A percentile compares a stretch with the other conserved stretches of the same genome.
phyloP scores from a whole-genome alignment of 78 protist species.

The Chrysochromulina parva region DNA sequence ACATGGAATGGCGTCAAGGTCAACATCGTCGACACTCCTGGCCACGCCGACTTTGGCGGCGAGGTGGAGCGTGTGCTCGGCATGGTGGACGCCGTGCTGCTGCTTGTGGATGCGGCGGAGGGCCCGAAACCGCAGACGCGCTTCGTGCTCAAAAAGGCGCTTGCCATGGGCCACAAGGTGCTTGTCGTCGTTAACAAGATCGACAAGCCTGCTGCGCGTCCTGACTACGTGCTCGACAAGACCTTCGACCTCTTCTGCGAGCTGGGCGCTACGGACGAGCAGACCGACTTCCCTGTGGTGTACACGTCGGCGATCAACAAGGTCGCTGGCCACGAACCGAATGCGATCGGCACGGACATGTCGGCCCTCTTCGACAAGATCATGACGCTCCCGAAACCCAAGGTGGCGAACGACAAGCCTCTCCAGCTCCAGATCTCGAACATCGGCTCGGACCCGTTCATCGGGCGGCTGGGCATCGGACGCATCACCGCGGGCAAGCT shows the following conservation, averaged over 20 bases:
- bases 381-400: constrained; percentile 39
- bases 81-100: constrained; percentile 51
- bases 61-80: constrained; percentile 59
- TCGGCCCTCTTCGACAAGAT: constrained; percentile 73
- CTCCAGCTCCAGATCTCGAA: constrained; percentile 73
- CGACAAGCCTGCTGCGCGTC: constrained; percentile 5
- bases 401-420: background rate
- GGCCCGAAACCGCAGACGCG: constrained; percentile 87
- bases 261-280: constrained; percentile 76
- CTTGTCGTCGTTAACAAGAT: constrained; percentile 86
- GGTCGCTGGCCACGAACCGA: constrained; percentile 55
- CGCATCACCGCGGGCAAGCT: too few species aligned
- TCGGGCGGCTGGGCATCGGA: constrained; percentile 55
- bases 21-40: constrained; percentile 90
- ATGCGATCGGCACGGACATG: constrained; percentile 43
- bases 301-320: constrained; percentile 82
- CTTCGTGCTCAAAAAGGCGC: constrained; percentile 85
- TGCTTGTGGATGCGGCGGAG: constrained; percentile 91
- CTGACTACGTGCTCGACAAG: background rate
- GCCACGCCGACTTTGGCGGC: constrained; percentile 92
- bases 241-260: constrained; percentile 77
- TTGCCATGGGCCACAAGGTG: background rate
- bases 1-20: constrained; percentile 24
- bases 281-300: constrained; percentile 69
- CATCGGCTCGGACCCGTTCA: constrained; percentile 70